A percentile compares a stretch with the other conserved stretches of the same genome.
Evolutionary conservation across 805 yeast genomes (phyloP).

Genomic region (Lachancea thermotolerans): DNA sequence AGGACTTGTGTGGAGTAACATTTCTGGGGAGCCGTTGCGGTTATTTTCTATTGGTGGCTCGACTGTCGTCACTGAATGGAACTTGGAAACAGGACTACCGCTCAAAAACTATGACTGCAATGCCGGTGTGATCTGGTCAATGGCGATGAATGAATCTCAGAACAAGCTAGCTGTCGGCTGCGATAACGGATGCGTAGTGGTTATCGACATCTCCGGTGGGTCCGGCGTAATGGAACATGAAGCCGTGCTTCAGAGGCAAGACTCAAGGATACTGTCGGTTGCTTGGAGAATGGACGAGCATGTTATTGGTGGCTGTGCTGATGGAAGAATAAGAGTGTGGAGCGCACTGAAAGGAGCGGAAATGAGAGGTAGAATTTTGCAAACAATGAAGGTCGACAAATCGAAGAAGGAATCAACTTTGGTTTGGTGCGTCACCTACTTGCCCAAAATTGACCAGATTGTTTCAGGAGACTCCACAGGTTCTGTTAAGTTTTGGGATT

Average conservation of each 20-base stretch:
- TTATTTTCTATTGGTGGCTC: constrained; percentile 94
- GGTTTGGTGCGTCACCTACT: constrained; percentile 76
- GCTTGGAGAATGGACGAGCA: constrained; percentile 64
- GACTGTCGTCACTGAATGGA: constrained; percentile 88
- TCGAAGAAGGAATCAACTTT: constrained; percentile 78
- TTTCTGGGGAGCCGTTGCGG: constrained; percentile 49
- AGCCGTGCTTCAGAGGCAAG: constrained; percentile 72
- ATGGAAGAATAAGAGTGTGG: constrained; percentile 89
- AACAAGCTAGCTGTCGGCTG: constrained; percentile 80
- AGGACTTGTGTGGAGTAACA: constrained; percentile 73
- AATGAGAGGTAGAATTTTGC: constrained; percentile 58
- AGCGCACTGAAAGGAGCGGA: constrained; percentile 33
- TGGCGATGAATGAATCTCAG: constrained; percentile 57
- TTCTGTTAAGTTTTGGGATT: constrained; percentile 86
- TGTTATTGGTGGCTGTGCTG: constrained; percentile 91
- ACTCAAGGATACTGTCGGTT: constrained; percentile 68
- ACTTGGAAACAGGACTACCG: constrained; percentile 66
- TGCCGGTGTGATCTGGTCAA: constrained; percentile 90
- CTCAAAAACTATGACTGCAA: constrained; percentile 75
- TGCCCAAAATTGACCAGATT: constrained; percentile 60
- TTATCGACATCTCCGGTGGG: constrained; percentile 82
- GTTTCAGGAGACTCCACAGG: constrained; percentile 98
- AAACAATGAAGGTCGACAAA: constrained; percentile 89
- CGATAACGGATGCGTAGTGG: constrained; percentile 86
- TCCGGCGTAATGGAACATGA: constrained; percentile 75